Evolutionary conservation across 345 rosid genomes (phyloP).

Genomic region (Eucalyptus curtisii): DNA sequence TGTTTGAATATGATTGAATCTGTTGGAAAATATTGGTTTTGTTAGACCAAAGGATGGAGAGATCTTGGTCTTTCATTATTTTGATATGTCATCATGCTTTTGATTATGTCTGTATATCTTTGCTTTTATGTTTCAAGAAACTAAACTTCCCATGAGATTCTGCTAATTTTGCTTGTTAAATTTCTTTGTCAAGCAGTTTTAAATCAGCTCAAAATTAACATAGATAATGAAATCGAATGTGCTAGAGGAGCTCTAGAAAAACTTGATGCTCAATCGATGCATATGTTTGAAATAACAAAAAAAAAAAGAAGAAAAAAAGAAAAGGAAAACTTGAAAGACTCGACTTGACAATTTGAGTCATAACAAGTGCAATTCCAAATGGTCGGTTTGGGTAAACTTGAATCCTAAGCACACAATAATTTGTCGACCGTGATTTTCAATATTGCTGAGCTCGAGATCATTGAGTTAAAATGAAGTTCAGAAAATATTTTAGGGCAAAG

Average conservation of each 20-base stretch:
- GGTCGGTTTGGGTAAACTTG: not conserved
- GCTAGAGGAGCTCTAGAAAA: not conserved
- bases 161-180: not conserved
- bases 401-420: not conserved
- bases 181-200: not conserved
- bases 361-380: not conserved
- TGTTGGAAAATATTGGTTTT: not conserved
- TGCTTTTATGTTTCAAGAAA: not conserved
- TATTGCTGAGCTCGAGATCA: not conserved
- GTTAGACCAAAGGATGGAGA: not conserved
- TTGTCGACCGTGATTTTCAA: not conserved
- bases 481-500: not conserved
- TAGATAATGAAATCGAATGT: not conserved
- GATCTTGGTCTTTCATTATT: not conserved
- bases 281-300: not conserved
- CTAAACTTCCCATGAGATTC: not conserved
- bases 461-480: not conserved
- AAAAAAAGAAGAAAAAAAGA: too few relatives aligned
- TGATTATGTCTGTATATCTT: not conserved
- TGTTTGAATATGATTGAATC: not conserved
- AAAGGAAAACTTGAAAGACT: not conserved
- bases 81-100: not conserved
- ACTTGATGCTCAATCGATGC: not conserved
- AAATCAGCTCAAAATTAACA: not conserved
- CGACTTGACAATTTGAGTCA: fast-evolving